A percentile compares a stretch with the other conserved stretches of the same genome.
phyloP scores from a whole-genome alignment of 2,329 filamentous ascomycete genomes.

The Parasarocladium wereldwijsianum region DNA sequence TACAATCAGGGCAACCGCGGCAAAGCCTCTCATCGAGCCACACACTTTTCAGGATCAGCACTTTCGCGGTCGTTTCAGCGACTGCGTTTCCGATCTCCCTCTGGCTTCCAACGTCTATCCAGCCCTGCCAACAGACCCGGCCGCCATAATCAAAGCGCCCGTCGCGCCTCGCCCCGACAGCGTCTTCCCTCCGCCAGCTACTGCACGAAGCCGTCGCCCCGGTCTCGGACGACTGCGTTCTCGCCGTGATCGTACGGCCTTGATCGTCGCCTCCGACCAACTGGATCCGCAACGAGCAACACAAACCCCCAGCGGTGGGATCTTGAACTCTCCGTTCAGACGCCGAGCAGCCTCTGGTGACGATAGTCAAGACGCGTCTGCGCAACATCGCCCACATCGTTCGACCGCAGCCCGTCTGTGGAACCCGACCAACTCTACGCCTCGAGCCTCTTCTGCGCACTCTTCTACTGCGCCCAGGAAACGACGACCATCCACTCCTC shows the following conservation, averaged over 20 bases:
- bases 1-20: too few relatives aligned
- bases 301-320: constrained; percentile 1
- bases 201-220: neutral
- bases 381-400: constrained; percentile 19
- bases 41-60: constrained; percentile 1
- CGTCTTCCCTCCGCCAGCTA: constrained; percentile 9
- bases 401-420: constrained; percentile 37
- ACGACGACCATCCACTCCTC: constrained; percentile 35
- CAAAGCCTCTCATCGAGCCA: too few relatives aligned
- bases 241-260: constrained; percentile 6
- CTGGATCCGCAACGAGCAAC: too few relatives aligned
- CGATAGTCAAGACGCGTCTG: constrained; percentile 10
- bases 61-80: constrained; percentile 6
- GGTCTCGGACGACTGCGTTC: constrained; percentile 3
- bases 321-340: constrained; percentile 23
- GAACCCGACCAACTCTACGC: constrained; percentile 47
- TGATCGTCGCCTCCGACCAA: too few relatives aligned
- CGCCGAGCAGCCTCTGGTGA: constrained; percentile 18
- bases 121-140: constrained; percentile 3
- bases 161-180: constrained; percentile 14
- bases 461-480: too few relatives aligned
- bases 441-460: constrained; percentile 20
- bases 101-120: constrained; percentile 7
- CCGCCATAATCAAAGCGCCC: constrained; percentile 11
- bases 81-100: constrained; percentile 4